Base-by-base conservation (phyloP, 768 basidiomycete species). In the Leccinum imitatum region DNA sequence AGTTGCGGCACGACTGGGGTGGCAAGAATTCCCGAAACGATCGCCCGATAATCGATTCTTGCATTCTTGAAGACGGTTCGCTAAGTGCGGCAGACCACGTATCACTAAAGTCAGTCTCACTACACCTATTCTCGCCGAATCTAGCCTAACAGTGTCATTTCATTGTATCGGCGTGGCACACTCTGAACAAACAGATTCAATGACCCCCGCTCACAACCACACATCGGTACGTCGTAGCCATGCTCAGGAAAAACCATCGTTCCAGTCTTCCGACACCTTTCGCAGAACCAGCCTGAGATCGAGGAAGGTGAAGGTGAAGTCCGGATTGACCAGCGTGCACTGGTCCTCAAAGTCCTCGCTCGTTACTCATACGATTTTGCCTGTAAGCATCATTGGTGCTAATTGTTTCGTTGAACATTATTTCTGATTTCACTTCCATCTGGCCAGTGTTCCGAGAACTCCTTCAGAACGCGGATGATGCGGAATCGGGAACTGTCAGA, bases 341-440 rank as follows among this genome's bases (percentile, higher is more conserved):
- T 97, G 59, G 93, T 97, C 54, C 91, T 95, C 78, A 98, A 95
- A 77, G 90, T 98, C 13, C 84, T 98, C 8, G 94, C 96, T 9
- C 81, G 96, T 15, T 99, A 99, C 75, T 90, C 90, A 15, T 94
- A 93, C 48, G 94, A 95, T 76, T 91, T 95, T 64, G 95, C 94
- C 5, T 80, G 82, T 85, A 48, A 53, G 77, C 15, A 39, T 17
- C 15, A 25, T 8, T 5, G 19, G 8, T 4, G 8, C 27, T 8
- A 27, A 2, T n/a, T 30, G 11, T 31, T 50, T 10, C 15, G 10
- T 31, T 21, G 21, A 9, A 23, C 10, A 15, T 0, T n/a, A 89
- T 90, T 69, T 48, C 44, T 4, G 10, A 14, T 37, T 17, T 8
- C 31, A 44, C 19, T 56, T 23, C 13, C 58, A 80, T 83, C 87